phyloP scores from a whole-genome alignment of 1,284 basidiomycete species.

The Pseudomicrostroma phylloplanum region DNA sequence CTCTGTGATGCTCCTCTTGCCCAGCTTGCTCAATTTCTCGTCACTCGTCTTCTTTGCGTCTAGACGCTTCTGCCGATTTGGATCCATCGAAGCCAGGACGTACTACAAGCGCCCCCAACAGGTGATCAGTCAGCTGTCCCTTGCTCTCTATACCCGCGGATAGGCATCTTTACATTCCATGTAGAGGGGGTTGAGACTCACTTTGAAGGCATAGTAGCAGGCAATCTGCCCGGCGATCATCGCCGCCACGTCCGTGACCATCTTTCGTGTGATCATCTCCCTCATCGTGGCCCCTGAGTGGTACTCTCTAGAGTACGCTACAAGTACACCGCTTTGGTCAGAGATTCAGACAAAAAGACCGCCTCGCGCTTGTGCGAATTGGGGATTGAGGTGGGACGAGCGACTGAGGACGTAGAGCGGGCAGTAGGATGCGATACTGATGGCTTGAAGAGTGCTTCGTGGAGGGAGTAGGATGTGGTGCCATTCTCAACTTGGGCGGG shows the following conservation, averaged over 20 bases:
- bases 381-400: neutral
- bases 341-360: too few species aligned
- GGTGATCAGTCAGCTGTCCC: neutral
- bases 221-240: constrained; percentile 37
- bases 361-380: too few species aligned
- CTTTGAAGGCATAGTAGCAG: constrained; percentile 53
- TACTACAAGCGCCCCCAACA: constrained; percentile 17
- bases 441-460: too few species aligned
- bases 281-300: constrained; percentile 16
- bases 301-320: too few species aligned
- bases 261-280: constrained; percentile 42
- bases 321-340: too few species aligned
- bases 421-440: too few species aligned
- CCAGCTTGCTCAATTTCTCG: constrained; percentile 44
- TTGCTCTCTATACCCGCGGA: too few species aligned
- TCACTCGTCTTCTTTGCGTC: constrained; percentile 47
- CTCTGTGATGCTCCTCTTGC: constrained; percentile 30
- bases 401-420: too few species aligned
- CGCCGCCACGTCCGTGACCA: constrained; percentile 32
- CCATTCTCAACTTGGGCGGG: too few species aligned
- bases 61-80: constrained; percentile 46
- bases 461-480: too few species aligned
- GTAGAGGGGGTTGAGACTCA: constrained; percentile 10
- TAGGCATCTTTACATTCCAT: neutral
- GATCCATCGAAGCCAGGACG: constrained; percentile 51